phyloP scores from a whole-genome alignment of 257 asterid genomes.

The Solanum rostratum region DNA sequence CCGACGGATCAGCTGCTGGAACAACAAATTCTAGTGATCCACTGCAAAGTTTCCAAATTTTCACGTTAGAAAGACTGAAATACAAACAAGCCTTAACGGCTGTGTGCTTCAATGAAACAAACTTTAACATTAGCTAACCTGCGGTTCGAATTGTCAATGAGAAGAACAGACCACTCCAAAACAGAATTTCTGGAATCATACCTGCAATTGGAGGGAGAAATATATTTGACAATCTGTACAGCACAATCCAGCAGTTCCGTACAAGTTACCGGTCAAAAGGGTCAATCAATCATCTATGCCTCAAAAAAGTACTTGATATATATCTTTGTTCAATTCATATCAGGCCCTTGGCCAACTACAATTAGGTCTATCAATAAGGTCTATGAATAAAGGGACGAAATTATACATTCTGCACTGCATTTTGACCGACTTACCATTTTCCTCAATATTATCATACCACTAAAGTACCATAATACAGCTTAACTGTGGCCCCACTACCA shows the following conservation, averaged over 20 bases:
- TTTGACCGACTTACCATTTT: background rate
- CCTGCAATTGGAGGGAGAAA: conserved; percentile 27
- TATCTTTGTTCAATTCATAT: background rate
- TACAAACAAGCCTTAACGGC: background rate
- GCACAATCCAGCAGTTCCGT: background rate
- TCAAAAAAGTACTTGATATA: background rate
- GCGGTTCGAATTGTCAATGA: conserved; percentile 83
- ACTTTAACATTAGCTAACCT: conserved; percentile 40
- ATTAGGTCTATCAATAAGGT: background rate
- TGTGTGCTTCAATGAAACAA: background rate
- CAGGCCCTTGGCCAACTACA: background rate
- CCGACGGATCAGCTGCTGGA: conserved; percentile 65
- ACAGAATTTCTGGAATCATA: conserved; percentile 71
- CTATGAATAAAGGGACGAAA: background rate
- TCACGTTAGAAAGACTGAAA: conserved; percentile 7
- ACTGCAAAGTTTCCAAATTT: conserved; percentile 40
- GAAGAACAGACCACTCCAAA: conserved; percentile 85
- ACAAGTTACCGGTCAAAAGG: background rate
- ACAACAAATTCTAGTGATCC: conserved; percentile 87
- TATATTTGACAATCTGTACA: background rate
- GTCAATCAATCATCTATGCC: background rate
- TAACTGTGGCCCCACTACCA: background rate
- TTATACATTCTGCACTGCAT: background rate
- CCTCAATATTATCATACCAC: background rate
- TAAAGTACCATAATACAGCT: background rate